Conservation (phyloP, 345 rosid species). For the Rhodamnia rubescens region DNA sequence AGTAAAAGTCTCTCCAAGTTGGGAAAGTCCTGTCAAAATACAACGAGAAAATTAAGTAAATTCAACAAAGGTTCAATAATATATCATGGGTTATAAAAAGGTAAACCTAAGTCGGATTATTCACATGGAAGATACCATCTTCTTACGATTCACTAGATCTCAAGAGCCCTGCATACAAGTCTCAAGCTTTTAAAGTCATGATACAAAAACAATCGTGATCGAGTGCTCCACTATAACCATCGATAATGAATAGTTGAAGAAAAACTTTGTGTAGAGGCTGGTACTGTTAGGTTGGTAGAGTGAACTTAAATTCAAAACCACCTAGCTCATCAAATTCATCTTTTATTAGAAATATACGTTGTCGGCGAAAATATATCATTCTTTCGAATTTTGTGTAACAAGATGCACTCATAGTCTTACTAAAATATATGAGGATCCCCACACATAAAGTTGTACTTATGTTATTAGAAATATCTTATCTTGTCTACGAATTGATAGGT, state of each 20-base stretch:
- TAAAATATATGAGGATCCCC: not conserved
- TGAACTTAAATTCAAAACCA: not conserved
- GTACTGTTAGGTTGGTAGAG: accelerated
- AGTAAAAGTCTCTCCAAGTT: too few relatives aligned
- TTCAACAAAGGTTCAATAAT: too few relatives aligned
- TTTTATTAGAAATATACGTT: too few relatives aligned
- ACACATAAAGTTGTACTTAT: not conserved
- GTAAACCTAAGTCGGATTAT: slow-evolving; percentile 17
- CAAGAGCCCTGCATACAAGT: slow-evolving; percentile 6
- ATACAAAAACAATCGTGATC: too few relatives aligned
- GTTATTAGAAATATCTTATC: not conserved
- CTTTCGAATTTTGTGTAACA: not conserved
- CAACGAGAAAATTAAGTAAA: too few relatives aligned
- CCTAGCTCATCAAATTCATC: not conserved
- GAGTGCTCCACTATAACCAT: not conserved
- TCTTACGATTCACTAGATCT: too few relatives aligned
- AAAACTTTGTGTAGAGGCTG: not conserved
- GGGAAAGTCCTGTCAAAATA: too few relatives aligned
- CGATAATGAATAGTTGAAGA: not conserved
- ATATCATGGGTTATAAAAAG: too few relatives aligned
- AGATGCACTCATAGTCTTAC: not conserved
- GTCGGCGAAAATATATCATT: too few relatives aligned
- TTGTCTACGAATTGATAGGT: not conserved
- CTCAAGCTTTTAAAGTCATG: not conserved
- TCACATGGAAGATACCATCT: accelerated